Base-by-base conservation (phyloP, 306 rosid genomes). In the Casuarina equisetifolia region DNA sequence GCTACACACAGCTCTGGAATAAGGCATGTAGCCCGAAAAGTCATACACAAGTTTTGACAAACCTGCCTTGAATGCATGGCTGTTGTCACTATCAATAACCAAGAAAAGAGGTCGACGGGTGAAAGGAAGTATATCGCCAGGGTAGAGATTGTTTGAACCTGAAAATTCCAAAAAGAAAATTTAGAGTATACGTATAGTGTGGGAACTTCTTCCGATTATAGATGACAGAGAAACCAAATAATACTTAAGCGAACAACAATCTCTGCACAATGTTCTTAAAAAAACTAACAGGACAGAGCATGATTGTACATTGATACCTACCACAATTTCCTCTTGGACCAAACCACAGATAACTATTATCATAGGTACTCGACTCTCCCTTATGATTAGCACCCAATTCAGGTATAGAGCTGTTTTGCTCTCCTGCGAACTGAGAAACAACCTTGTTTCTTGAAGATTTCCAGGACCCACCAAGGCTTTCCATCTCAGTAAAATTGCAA, bases 1-100 rank as follows among this genome's bases (percentile, higher is more conserved):
- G 70, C 80, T 59, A 71, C n/a, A 74, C 42, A 70, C 57, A 70
- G 16, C 68, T 74, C 78, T 69, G 49, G 70, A 57, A 76, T 72
- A 77, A 76, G 84, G 76, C 72, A 79, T 39, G 42, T 45, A 81
- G 84, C 79, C 80, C 49, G 35, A 43, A 46, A 85, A 87, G 76
- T 79, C 76, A 82, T 83, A 82, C 74, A 81, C 75, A 88, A 91
- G 97, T 91, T 96, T 85, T 90, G 94, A 96, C 99, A 96, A 96
- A 96, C 99, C 99, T 96, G 99, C 99, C 99, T 96, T 96, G 99
- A 96, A 96, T 96, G 99, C 98, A 86, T 90, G 96, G 95, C 99
- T 96, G 89, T 83, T 90, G 88, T 92, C 95, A 76, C 99, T 92
- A 80, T 96, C 99, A 83, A 96, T 79, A 69, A 92, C 88, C 93